Evolutionary conservation across 768 basidiomycete species (phyloP).

Genomic region (Lepiota brunneoincarnata): DNA sequence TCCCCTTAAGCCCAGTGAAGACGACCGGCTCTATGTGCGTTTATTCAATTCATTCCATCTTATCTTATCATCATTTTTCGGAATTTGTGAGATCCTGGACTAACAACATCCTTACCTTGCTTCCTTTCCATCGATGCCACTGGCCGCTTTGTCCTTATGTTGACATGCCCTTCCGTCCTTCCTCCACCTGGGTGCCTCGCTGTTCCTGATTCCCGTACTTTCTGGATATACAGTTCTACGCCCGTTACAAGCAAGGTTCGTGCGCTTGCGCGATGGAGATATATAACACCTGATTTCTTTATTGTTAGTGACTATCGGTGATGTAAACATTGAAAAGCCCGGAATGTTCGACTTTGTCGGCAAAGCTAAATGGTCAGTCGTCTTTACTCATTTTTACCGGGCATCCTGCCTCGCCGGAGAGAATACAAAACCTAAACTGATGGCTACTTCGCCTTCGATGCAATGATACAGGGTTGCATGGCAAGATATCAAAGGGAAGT

Average conservation of each 20-base stretch:
- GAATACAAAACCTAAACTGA: no score
- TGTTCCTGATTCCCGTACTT: background rate
- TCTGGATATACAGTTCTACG: slow-evolving; percentile 74
- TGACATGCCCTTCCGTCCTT: slow-evolving; percentile 9
- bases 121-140: background rate
- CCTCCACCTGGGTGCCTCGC: background rate
- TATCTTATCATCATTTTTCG: slow-evolving; percentile 13
- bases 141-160: background rate
- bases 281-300: background rate
- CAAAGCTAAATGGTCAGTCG: slow-evolving; percentile 82
- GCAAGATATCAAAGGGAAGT: slow-evolving; percentile 66
- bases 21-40: slow-evolving; percentile 79
- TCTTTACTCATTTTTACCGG: slow-evolving; percentile 6
- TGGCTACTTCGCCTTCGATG: background rate
- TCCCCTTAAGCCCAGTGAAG: slow-evolving; percentile 67
- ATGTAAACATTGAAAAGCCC: slow-evolving; percentile 61
- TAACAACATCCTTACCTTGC: background rate
- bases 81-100: slow-evolving; percentile 9
- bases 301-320: slow-evolving; percentile 64
- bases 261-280: background rate
- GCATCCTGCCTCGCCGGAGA: no score
- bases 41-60: background rate
- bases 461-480: slow-evolving; percentile 74
- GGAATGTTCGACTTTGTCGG: slow-evolving; percentile 84
- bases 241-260: slow-evolving; percentile 88